A percentile compares a stretch with the other conserved stretches of the same genome.
phyloP scores from a whole-genome alignment of 192 early-diverging fungal genomes.

The Dissophora globulifera region DNA sequence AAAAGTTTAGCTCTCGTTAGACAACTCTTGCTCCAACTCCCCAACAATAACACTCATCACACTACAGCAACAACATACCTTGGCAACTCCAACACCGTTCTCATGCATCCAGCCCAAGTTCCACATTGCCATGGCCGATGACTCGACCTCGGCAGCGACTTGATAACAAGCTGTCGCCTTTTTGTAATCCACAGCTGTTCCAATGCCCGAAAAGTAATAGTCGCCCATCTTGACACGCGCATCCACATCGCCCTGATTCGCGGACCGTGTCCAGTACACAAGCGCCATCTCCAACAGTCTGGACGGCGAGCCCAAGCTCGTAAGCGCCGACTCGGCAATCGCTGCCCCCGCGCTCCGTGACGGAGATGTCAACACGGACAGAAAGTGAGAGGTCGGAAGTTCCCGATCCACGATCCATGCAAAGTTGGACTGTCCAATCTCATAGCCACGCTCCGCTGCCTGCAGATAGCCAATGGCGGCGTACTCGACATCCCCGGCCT shows the following conservation, averaged over 20 bases:
- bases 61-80: conserved; percentile 52
- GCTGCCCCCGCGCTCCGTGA: conserved; percentile 14
- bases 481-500: conserved; percentile 70
- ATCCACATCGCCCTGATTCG: conserved; percentile 91
- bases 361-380: conserved; percentile 31
- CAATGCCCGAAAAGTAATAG: conserved; percentile 89
- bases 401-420: conserved; percentile 87
- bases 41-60: not conserved
- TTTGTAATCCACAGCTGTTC: conserved; percentile 70
- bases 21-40: too few relatives aligned
- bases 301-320: conserved; percentile 43
- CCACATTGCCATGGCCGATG: conserved; percentile 91
- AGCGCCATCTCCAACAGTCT: conserved; percentile 70
- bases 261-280: conserved; percentile 93
- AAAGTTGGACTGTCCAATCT: conserved; percentile 88
- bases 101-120: conserved; percentile 98
- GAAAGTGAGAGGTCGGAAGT: conserved; percentile 33
- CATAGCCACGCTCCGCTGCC: conserved; percentile 91
- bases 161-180: conserved; percentile 87
- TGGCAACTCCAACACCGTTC: conserved; percentile 87
- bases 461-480: conserved; percentile 81
- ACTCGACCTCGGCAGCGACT: conserved; percentile 80
- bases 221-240: conserved; percentile 94
- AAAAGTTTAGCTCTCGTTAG: too few relatives aligned
- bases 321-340: conserved; percentile 28